Conservation (phyloP, 495 filamentous ascomycete species). For the Haplographium delicatum region DNA sequence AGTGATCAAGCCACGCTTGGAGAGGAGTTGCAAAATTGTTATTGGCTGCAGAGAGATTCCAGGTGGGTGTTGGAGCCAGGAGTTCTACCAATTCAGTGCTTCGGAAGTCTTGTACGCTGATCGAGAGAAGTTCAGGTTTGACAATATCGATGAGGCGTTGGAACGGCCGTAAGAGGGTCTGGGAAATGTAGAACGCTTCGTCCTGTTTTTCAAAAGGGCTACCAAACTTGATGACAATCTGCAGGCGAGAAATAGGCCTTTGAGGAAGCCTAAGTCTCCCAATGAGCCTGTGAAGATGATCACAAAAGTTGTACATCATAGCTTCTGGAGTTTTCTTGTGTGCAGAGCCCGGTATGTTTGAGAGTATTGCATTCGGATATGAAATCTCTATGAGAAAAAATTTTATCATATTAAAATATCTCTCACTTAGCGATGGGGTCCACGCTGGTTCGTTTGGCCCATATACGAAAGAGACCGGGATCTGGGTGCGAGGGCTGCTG, state of each 20-base stretch:
- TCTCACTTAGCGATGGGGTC: conserved; percentile 9
- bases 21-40: conserved; percentile 7
- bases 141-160: conserved; percentile 9
- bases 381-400: conserved; percentile 12
- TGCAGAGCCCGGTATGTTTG: background rate
- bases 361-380: background rate
- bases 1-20: background rate
- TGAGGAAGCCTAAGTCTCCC: conserved; percentile 6
- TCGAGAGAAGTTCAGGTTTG: conserved; percentile 7
- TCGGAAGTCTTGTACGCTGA: background rate
- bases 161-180: conserved; percentile 10
- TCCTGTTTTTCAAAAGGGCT: conserved; percentile 3
- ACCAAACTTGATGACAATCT: conserved; percentile 11
- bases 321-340: background rate
- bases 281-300: conserved; percentile 13
- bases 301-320: conserved; percentile 13
- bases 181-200: conserved; percentile 1
- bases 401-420: conserved; percentile 11
- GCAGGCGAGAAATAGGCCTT: background rate
- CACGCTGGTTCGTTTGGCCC: conserved; percentile 9
- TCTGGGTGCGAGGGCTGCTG: background rate
- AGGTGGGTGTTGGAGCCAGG: background rate
- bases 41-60: background rate
- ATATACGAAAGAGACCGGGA: conserved; percentile 5
- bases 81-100: conserved; percentile 7